Evolutionary conservation across 257 asterid genomes (phyloP).

Genomic region (Solanum ahanhuiri): DNA sequence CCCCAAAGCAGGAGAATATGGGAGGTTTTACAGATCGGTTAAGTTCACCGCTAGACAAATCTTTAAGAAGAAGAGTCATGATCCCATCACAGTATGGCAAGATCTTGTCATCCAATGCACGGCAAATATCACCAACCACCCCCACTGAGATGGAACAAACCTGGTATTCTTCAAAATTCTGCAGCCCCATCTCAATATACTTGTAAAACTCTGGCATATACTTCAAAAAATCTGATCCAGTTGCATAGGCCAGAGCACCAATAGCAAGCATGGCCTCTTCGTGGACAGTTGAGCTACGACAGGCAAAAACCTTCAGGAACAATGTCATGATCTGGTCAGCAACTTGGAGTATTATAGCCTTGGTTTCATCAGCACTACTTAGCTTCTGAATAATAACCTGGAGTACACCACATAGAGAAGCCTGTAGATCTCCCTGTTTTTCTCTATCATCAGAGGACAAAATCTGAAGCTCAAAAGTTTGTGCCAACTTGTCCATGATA

Average conservation of each 20-base stretch:
- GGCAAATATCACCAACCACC: constrained; percentile 78
- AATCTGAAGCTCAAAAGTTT: constrained; percentile 45
- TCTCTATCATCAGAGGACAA: constrained; percentile 70
- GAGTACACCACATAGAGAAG: constrained; percentile 78
- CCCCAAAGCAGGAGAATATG: constrained; percentile 77
- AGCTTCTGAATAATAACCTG: constrained; percentile 80
- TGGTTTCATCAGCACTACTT: constrained; percentile 50
- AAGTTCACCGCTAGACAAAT: constrained; percentile 57
- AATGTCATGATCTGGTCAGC: constrained; percentile 70
- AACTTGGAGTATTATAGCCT: constrained; percentile 45
- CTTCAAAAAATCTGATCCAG: constrained; percentile 54
- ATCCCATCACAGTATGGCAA: constrained; percentile 73
- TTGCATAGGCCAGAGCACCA: constrained; percentile 76
- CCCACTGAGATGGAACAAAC: constrained; percentile 87
- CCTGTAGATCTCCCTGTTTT: constrained; percentile 81
- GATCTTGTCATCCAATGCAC: constrained; percentile 69
- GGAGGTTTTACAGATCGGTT: constrained; percentile 85
- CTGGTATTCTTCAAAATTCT: constrained; percentile 78
- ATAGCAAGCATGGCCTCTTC: constrained; percentile 95
- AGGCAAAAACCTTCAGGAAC: constrained; percentile 67
- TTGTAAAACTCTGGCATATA: constrained; percentile 70
- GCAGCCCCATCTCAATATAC: constrained; percentile 77
- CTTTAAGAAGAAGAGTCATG: constrained; percentile 65
- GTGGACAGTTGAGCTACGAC: constrained; percentile 77
- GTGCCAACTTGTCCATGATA: constrained; percentile 59